A percentile compares a stretch with the other conserved stretches of the same genome.
Evolutionary conservation across 1,139 yeast species (phyloP).

Genomic region (Pichia sp.): DNA sequence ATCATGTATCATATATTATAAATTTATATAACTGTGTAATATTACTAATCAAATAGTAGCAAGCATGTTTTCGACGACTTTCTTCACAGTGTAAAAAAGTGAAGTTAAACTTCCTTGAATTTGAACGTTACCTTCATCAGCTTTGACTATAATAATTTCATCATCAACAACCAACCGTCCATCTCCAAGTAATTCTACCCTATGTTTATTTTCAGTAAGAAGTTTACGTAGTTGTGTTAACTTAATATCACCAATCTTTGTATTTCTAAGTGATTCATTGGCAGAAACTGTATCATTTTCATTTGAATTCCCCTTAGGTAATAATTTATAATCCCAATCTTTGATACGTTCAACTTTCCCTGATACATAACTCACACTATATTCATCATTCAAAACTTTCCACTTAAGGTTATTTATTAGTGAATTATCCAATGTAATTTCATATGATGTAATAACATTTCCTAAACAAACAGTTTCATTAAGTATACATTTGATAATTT

Average conservation of each 20-base stretch:
- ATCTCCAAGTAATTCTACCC: slow-evolving; percentile 87
- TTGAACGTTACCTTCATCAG: slow-evolving; percentile 72
- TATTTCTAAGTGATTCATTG: slow-evolving; percentile 29
- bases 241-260: slow-evolving; percentile 85
- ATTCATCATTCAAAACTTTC: slow-evolving; percentile 80
- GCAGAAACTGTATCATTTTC: background rate
- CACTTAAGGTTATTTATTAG: slow-evolving; percentile 61
- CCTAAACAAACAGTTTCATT: slow-evolving; percentile 48
- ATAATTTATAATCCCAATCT: slow-evolving; percentile 18
- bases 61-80: slow-evolving; percentile 66
- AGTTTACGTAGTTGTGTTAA: slow-evolving; percentile 72
- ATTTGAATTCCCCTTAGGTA: slow-evolving; percentile 10
- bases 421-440: slow-evolving; percentile 62
- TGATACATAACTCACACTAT: slow-evolving; percentile 71
- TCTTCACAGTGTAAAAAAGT: slow-evolving; percentile 73
- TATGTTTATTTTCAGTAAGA: slow-evolving; percentile 49
- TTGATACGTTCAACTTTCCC: slow-evolving; percentile 42
- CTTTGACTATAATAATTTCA: slow-evolving; percentile 64
- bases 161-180: slow-evolving; percentile 87
- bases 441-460: slow-evolving; percentile 58
- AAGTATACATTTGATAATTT: slow-evolving; percentile 28
- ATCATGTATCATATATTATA: background rate
- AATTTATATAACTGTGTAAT: no score
- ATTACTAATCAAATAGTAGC: slow-evolving; percentile 60
- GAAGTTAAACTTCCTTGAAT: slow-evolving; percentile 71